Evolutionary conservation across 2,329 filamentous ascomycete genomes (phyloP), one percentile per base, ranked within the genome.

Genomic region (Cercospora sp.): DNA sequence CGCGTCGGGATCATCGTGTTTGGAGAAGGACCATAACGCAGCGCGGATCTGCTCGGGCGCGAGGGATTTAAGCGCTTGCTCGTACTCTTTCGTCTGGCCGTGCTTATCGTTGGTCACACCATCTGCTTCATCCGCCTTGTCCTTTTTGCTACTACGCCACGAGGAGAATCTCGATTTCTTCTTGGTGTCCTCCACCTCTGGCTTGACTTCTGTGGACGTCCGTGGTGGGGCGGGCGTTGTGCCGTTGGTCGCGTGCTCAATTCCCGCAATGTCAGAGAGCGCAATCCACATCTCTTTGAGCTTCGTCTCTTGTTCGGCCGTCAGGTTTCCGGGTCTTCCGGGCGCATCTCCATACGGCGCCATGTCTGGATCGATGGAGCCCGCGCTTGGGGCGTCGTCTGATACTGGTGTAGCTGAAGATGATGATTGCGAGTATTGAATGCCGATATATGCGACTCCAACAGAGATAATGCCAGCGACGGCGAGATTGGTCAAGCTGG

Each of bases 11-110:
- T 98, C 89, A 77, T 99, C 95, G 75, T 95, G 90, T 83, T 98
- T 99, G 67, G 94, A 88, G 93, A 97, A 97, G 73, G 83, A 87
- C 95, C 95, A 98, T 77, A 98, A 91, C 0, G 93, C 90, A 16
- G 85, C 84, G 63, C 93, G 88, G 72, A 99, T 88, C 53, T 90
- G 86, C 75, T 96, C 92, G 0, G 94, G 92, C 0, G 89, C 86
- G 75, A 91, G 87, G 68, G 87, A 92, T 60, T 90, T 89, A 9
- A 99, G 81, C 0, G 93, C 92, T 48, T 94, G 89, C 73, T 92
- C 88, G 80, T 93, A 97, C 60, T 93, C 89, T 80, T 94, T 95
- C 42, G 87, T 91, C 80, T 95, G 91, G 58, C 93, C 94, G 78
- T 96, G 94, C 82, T 98, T 99, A 82, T 99, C 95, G 66, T 97